Evolutionary conservation across 768 basidiomycete genomes (phyloP).

Genomic region (Termitomyces eurrhizus): DNA sequence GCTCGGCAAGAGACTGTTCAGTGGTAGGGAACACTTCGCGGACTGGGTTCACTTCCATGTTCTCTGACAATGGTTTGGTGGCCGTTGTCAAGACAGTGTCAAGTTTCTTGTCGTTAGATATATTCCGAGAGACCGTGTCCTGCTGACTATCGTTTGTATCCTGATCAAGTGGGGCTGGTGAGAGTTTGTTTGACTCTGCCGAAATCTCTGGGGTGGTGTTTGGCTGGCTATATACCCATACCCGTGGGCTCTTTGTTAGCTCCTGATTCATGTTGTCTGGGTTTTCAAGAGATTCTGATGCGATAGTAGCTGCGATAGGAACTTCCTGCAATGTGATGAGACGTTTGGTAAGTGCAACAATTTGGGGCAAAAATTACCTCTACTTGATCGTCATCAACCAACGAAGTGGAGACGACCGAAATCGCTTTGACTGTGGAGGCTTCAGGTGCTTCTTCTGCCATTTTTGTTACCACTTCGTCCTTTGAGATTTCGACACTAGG

Average conservation of each 20-base stretch:
- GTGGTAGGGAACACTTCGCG: slow-evolving; percentile 16
- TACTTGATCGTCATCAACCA: not conserved
- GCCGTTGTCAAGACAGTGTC: not conserved
- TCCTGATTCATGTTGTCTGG: slow-evolving; percentile 1
- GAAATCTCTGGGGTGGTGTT: slow-evolving; percentile 15
- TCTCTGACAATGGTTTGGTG: not conserved
- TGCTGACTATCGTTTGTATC: not conserved
- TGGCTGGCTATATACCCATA: slow-evolving; percentile 19
- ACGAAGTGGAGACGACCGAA: not conserved
- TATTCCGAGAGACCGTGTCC: not conserved
- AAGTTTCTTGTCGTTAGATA: not conserved
- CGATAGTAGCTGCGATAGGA: not conserved
- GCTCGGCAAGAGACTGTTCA: slow-evolving; percentile 6
- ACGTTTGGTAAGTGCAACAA: not conserved
- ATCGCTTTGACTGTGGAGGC: not conserved
- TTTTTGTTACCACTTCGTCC: not conserved
- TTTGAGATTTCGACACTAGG: not conserved
- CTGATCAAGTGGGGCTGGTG: slow-evolving; percentile 9
- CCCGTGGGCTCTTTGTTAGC: slow-evolving; percentile 14
- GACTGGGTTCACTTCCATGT: not conserved
- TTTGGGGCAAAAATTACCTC: not conserved
- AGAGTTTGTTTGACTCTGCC: slow-evolving; percentile 11
- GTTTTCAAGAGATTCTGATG: not conserved
- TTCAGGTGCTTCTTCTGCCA: not conserved
- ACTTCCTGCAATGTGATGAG: not conserved